Base-by-base conservation (phyloP, 768 basidiomycete species). In the Phanerodontia chrysosporium region DNA sequence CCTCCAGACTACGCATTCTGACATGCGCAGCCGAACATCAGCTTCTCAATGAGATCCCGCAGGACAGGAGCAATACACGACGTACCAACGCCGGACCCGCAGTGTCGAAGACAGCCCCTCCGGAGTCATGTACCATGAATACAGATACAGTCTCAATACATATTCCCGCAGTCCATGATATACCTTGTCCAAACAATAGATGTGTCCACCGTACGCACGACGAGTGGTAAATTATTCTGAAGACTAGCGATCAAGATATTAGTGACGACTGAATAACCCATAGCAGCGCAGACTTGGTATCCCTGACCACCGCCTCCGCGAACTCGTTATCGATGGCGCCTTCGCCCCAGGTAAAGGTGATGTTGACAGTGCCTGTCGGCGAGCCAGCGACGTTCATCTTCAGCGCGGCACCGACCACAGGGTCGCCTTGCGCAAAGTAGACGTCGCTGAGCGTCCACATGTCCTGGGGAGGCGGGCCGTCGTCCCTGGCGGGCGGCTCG, bases 341-440 rank as follows among this genome's bases (percentile, higher is more conserved):
- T 14, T 36, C 21, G 13, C 52, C 36, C 32, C 52, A 53, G 1
- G 52, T 42, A 27, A 39, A 53, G 18, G 22, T 24, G 30, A 53
- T n/a, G 13, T 21, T 36, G 24, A 53, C 24, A 6, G n/a, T 35
- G 32, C 52, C 52, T 0, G 27, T 32, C 7, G 63, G 63, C 35
- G 61, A 44, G 0, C 68, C 68, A 10, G 56, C 58, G 2, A 65
- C 58, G 46, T 66, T 65, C 35, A 53, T 32, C 52, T 53, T 53
- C 9, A 53, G 21, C 21, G 52, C 52, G 2, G 53, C 52, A 21
- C 58, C 58, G 9, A 21, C 9, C 16, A 55, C 35, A 9, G 58
- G 16, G 22, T 60, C 52, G 45, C 53, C 51, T 36, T 60, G 58
- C 29, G 39, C 58, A 49, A 60, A 60, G 13, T 49, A 32, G 53